Conservation (phyloP, 2,329 filamentous ascomycete genomes). For the Beauveria bassiana region DNA sequence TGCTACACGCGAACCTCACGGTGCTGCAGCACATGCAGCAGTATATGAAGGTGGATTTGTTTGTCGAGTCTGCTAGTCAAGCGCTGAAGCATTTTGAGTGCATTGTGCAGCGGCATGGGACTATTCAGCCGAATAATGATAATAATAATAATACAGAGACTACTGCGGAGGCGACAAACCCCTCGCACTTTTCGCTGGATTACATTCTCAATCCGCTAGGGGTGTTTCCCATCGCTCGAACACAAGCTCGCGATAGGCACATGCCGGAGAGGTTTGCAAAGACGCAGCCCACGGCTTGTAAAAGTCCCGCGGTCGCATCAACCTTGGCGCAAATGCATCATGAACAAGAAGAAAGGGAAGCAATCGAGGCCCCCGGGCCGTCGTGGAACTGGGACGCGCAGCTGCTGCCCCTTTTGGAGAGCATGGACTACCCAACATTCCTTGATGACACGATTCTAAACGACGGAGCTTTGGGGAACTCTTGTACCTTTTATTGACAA, state of each 20-base stretch:
- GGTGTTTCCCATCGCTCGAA: slow-evolving; percentile 8
- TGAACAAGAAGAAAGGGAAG: not conserved
- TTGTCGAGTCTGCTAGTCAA: slow-evolving; percentile 7
- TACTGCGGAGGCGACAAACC: not conserved
- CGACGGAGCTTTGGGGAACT: not conserved
- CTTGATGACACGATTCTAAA: not conserved
- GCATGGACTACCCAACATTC: slow-evolving; percentile 11
- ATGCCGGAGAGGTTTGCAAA: not conserved
- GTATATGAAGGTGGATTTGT: slow-evolving; percentile 10
- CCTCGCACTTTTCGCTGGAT: slow-evolving; percentile 7
- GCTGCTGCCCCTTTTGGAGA: slow-evolving; percentile 2
- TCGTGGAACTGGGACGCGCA: slow-evolving; percentile 9
- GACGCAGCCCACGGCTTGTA: not conserved
- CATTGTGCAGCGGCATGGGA: not conserved
- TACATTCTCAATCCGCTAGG: slow-evolving; percentile 11
- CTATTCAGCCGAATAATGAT: not conserved
- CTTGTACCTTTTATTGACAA: not conserved
- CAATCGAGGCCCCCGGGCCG: not conserved
- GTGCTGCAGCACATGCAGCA: slow-evolving; percentile 6
- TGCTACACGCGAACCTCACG: not conserved
- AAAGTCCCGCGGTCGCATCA: not conserved
- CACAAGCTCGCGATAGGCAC: slow-evolving; percentile 5
- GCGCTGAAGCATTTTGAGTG: slow-evolving; percentile 8
- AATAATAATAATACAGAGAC: not conserved
- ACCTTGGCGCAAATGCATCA: not conserved